Conservation (phyloP, 345 rosid genomes). For the Psidium guajava region DNA sequence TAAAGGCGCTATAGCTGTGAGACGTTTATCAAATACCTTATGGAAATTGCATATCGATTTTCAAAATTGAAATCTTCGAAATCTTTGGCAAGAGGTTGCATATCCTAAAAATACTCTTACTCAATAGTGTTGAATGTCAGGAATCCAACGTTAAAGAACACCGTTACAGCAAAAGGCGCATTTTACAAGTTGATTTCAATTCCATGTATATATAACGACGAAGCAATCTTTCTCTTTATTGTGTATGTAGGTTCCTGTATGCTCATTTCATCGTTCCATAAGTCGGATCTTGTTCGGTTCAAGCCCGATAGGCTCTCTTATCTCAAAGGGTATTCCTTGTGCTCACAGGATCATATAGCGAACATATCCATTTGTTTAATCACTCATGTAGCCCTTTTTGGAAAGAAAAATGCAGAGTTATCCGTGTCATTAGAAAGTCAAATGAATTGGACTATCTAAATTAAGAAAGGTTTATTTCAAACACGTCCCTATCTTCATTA, state of each 20-base stretch:
- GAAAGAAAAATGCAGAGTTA: not conserved
- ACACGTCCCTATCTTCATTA: not conserved
- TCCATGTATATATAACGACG: not conserved
- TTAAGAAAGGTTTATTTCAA: not conserved
- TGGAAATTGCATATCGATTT: not conserved
- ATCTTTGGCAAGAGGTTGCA: not conserved
- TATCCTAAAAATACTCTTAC: not conserved
- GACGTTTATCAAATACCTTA: not conserved
- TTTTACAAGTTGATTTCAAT: not conserved
- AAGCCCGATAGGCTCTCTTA: not conserved
- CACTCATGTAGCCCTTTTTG: not conserved
- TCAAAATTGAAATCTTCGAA: not conserved
- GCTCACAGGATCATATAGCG: not conserved
- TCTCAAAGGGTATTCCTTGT: accelerated
- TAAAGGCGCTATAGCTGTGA: not conserved
- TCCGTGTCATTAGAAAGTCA: not conserved
- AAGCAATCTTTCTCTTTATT: accelerated
- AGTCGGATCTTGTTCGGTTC: not conserved
- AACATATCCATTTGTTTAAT: not conserved
- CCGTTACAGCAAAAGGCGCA: not conserved
- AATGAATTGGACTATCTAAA: not conserved
- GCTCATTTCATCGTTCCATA: not conserved
- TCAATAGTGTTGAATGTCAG: accelerated
- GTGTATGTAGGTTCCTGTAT: not conserved
- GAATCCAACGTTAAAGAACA: not conserved